Evolutionary conservation across 208 protist genomes (phyloP).

Genomic region (Crithidia brevicula): DNA sequence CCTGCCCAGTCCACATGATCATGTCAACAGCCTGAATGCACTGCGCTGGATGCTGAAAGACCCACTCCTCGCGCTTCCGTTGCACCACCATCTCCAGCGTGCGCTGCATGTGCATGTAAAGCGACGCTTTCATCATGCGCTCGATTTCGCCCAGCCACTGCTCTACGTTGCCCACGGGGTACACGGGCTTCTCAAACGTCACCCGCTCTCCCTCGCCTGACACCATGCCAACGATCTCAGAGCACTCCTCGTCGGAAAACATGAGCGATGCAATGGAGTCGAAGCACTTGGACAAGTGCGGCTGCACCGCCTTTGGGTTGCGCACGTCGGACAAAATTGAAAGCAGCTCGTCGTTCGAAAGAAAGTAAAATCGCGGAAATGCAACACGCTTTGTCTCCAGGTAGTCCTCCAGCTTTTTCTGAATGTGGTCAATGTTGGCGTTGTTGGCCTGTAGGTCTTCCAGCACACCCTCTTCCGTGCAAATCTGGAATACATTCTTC

Average conservation of each 20-base stretch:
- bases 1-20: slow-evolving; percentile 94
- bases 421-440: slow-evolving; percentile 93
- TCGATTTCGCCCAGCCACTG: slow-evolving; percentile 95
- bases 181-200: slow-evolving; percentile 81
- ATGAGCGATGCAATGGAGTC: slow-evolving; percentile 93
- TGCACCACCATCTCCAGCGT: slow-evolving; percentile 78
- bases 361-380: slow-evolving; percentile 98
- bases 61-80: slow-evolving; percentile 87
- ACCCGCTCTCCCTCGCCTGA: slow-evolving; percentile 94
- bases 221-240: slow-evolving; percentile 90
- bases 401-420: slow-evolving; percentile 97
- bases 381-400: slow-evolving; percentile 96
- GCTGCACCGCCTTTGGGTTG: slow-evolving; percentile 96
- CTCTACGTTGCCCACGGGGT: slow-evolving; percentile 94
- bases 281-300: slow-evolving; percentile 97
- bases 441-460: slow-evolving; percentile 86
- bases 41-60: slow-evolving; percentile 94
- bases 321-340: slow-evolving; percentile 97
- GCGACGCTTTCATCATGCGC: slow-evolving; percentile 91
- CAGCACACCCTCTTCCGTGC: slow-evolving; percentile 78
- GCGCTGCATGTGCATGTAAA: slow-evolving; percentile 87
- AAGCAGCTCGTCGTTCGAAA: slow-evolving; percentile 98
- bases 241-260: slow-evolving; percentile 79
- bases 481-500: slow-evolving; percentile 92
- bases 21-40: slow-evolving; percentile 95